These are phyloP conservation scores for Mortierella alpina DNA, from an alignment of 192 early-diverging fungal genomes.

Conservation along the genomic window DNA sequence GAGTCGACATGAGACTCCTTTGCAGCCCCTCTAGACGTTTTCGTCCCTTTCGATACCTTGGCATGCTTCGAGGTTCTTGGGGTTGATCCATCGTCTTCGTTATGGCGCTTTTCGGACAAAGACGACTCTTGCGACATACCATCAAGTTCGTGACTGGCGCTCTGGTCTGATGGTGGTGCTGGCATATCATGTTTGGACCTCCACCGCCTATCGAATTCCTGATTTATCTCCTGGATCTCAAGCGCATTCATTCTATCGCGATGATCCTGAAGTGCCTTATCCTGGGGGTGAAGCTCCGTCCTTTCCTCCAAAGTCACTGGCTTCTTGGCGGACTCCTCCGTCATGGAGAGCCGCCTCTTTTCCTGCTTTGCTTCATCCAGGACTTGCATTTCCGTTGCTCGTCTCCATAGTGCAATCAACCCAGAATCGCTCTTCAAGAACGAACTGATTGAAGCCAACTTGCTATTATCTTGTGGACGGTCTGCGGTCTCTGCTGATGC, in stretches of 20 bases:
- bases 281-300: constrained; percentile 10
- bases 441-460: constrained; percentile 44
- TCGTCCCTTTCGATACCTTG: constrained; percentile 1
- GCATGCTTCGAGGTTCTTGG: constrained; percentile 28
- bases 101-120: constrained; percentile 19
- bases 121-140: neutral
- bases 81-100: constrained; percentile 17
- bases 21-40: neutral
- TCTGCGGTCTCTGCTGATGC: neutral
- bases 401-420: constrained; percentile 44
- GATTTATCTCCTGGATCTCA: constrained; percentile 51
- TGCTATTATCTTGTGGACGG: neutral
- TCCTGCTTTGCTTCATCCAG: constrained; percentile 47
- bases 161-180: neutral
- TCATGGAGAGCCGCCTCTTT: constrained; percentile 15
- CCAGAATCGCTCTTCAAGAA: constrained; percentile 53
- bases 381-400: constrained; percentile 49
- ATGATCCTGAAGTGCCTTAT: constrained; percentile 29
- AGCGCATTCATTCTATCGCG: constrained; percentile 34
- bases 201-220: constrained; percentile 46
- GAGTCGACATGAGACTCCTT: too few relatives aligned
- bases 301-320: constrained; percentile 1
- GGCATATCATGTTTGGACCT: constrained; percentile 18
- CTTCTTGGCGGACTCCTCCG: constrained; percentile 22
- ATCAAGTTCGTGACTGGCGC: neutral